These are phyloP conservation scores for Stygiomarasmius scandens DNA, from an alignment of 1,284 basidiomycete species.

Conservation along the genomic window DNA sequence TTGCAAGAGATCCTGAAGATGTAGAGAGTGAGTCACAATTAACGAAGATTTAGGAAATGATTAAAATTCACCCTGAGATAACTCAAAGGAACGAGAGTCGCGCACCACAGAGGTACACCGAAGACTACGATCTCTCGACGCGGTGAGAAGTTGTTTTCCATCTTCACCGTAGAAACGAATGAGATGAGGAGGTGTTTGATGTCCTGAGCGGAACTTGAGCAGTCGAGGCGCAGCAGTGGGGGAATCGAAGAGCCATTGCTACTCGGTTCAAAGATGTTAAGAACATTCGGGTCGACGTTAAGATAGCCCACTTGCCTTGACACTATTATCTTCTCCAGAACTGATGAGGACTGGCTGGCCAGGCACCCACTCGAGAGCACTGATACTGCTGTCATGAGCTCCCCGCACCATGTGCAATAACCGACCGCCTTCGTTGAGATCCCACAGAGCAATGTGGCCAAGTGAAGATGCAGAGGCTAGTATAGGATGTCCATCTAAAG, in stretches of 20 bases:
- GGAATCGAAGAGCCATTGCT: slow-evolving; percentile 99
- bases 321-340: slow-evolving; percentile 89
- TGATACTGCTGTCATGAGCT: slow-evolving; percentile 85
- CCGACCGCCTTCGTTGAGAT: slow-evolving; percentile 80
- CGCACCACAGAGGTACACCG: slow-evolving; percentile 91
- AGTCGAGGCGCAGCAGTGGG: slow-evolving; percentile 84
- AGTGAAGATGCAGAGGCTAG: slow-evolving; percentile 86
- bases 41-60: neutral
- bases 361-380: slow-evolving; percentile 85
- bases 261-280: slow-evolving; percentile 1
- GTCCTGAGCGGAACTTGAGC: slow-evolving; percentile 91
- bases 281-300: neutral
- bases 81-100: slow-evolving; percentile 90
- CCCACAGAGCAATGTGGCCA: slow-evolving; percentile 90
- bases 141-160: slow-evolving; percentile 91
- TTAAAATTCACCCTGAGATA: slow-evolving; percentile 79
- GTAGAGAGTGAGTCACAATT: slow-evolving; percentile 1
- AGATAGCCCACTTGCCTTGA: slow-evolving; percentile 62
- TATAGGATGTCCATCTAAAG: slow-evolving; percentile 80
- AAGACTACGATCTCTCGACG: slow-evolving; percentile 85
- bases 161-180: slow-evolving; percentile 96
- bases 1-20: slow-evolving; percentile 72
- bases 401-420: slow-evolving; percentile 83
- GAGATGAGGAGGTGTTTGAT: slow-evolving; percentile 88
- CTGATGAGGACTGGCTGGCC: slow-evolving; percentile 89